phyloP scores from a whole-genome alignment of 192 early-diverging fungal genomes.

The Mortierella antarctica region DNA sequence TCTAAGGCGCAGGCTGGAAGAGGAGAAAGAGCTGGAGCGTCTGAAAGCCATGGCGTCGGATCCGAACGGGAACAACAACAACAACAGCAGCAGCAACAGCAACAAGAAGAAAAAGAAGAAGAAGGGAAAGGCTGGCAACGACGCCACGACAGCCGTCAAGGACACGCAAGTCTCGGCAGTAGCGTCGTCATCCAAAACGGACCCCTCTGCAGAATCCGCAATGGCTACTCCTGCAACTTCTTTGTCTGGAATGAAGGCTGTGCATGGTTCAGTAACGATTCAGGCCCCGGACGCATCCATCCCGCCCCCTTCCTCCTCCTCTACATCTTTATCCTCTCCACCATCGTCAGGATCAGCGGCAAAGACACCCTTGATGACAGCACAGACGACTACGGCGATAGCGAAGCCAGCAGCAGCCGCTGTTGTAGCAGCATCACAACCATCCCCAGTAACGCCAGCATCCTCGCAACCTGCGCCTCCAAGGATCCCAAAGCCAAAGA shows the following conservation, averaged over 20 bases:
- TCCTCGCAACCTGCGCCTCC: background rate
- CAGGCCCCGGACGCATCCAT: too few relatives aligned
- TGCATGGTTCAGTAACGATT: background rate
- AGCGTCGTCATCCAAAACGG: background rate
- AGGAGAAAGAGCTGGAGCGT: constrained; percentile 55
- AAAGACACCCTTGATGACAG: background rate
- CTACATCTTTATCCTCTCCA: too few relatives aligned
- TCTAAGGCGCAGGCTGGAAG: constrained; percentile 36
- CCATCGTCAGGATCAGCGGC: background rate
- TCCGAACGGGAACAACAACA: constrained; percentile 40
- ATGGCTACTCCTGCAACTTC: background rate
- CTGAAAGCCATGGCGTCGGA: constrained; percentile 46
- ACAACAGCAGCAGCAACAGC: constrained; percentile 18
- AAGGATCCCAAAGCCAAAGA: constrained; percentile 48
- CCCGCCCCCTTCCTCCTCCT: too few relatives aligned
- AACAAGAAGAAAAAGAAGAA: constrained; percentile 39
- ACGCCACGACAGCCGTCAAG: background rate
- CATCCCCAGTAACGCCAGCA: constrained; percentile 4
- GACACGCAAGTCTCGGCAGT: background rate
- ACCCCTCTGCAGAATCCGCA: background rate
- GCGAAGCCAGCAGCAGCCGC: constrained; percentile 1
- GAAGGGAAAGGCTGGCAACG: constrained; percentile 17
- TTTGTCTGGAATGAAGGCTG: constrained; percentile 5
- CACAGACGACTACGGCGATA: background rate
- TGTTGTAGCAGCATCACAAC: background rate